These are phyloP conservation scores for Phialocephala sp. DNA, from an alignment of 2,329 filamentous ascomycete genomes.

Conservation along the genomic window DNA sequence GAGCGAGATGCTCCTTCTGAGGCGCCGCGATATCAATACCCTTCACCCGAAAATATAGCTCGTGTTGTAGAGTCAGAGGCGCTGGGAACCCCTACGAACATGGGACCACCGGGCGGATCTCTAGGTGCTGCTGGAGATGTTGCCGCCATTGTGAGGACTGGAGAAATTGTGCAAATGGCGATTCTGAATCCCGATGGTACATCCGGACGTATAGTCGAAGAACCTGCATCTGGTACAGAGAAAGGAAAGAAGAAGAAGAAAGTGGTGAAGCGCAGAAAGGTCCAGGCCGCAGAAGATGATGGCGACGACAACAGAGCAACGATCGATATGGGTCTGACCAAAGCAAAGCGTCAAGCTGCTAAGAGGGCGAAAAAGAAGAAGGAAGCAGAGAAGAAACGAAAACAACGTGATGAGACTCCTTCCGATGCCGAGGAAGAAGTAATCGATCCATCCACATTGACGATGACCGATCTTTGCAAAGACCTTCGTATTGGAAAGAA, in stretches of 20 bases:
- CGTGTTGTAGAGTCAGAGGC: conserved; percentile 16
- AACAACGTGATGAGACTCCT: conserved; percentile 53
- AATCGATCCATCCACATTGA: conserved; percentile 70
- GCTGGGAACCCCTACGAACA: neutral
- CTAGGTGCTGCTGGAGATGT: conserved; percentile 22
- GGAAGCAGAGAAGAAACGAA: conserved; percentile 38
- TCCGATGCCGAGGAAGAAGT: conserved; percentile 66
- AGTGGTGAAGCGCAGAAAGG: conserved; percentile 29
- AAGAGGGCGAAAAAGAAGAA: conserved; percentile 40
- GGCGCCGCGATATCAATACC: conserved; percentile 22
- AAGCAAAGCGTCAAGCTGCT: conserved; percentile 26
- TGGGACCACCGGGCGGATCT: conserved; percentile 26
- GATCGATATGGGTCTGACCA: conserved; percentile 35
- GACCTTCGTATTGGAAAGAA: conserved; percentile 75
- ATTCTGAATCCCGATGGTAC: conserved; percentile 39
- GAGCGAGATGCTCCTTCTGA: conserved; percentile 5
- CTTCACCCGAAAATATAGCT: conserved; percentile 26
- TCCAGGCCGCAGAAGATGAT: conserved; percentile 29
- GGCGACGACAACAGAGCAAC: conserved; percentile 36
- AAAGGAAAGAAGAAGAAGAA: conserved; percentile 35
- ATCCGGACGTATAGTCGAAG: conserved; percentile 30
- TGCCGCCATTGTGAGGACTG: conserved; percentile 12
- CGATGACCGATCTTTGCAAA: conserved; percentile 74
- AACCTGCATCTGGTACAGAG: conserved; percentile 28
- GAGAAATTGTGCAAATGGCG: conserved; percentile 33